Evolutionary conservation across 352 stramenopile genomes (phyloP).

Genomic region (Globisporangium perplexum): DNA sequence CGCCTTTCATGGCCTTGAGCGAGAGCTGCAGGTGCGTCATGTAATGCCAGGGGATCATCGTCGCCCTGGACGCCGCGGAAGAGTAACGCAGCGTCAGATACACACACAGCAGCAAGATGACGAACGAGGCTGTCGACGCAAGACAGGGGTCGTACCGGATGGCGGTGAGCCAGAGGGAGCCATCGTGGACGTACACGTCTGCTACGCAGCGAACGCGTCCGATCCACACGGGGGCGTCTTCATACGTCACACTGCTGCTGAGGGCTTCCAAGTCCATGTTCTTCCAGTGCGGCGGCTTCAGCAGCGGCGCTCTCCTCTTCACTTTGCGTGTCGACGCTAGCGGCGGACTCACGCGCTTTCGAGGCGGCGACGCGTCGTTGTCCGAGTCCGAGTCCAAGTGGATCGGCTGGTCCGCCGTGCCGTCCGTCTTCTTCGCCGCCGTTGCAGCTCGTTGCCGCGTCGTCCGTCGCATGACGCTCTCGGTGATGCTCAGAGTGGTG

Average conservation of each 20-base stretch:
- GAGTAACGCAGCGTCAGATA: background rate
- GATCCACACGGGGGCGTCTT: slow-evolving; percentile 33
- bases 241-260: slow-evolving; percentile 3
- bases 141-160: slow-evolving; percentile 20
- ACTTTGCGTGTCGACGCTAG: background rate
- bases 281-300: slow-evolving; percentile 9
- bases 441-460: background rate
- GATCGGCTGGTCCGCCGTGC: slow-evolving; percentile 39
- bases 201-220: slow-evolving; percentile 31
- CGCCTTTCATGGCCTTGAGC: slow-evolving; percentile 4
- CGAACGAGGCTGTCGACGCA: slow-evolving; percentile 3
- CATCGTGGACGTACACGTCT: slow-evolving; percentile 25
- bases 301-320: slow-evolving; percentile 1
- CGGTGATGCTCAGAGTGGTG: background rate
- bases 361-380: slow-evolving; percentile 14
- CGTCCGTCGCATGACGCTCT: slow-evolving; percentile 4
- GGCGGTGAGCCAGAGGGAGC: slow-evolving; percentile 29
- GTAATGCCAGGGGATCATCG: slow-evolving; percentile 5
- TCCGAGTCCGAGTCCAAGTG: slow-evolving; percentile 41
- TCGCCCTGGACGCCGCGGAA: slow-evolving; percentile 1
- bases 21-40: slow-evolving; percentile 11
- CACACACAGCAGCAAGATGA: background rate
- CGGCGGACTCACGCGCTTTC: slow-evolving; percentile 1
- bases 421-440: slow-evolving; percentile 4
- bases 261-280: slow-evolving; percentile 23